Base-by-base conservation (phyloP, 192 early-diverging fungal genomes). In the Backusella parvicylindrica region DNA sequence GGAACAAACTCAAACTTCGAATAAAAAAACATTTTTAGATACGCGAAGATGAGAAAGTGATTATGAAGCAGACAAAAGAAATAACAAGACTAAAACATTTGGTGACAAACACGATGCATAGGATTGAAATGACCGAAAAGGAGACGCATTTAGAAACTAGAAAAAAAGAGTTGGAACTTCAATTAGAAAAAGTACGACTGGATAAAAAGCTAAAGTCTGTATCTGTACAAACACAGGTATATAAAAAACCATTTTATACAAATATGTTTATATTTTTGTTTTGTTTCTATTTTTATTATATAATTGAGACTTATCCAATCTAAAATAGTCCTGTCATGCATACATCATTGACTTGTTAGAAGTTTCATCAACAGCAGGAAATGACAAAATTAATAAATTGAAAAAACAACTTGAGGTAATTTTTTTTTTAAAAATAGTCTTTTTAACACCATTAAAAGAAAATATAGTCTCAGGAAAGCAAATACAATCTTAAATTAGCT, bases 361-460 rank as follows among this genome's bases (percentile, higher is more conserved):
- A 66, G 64, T 66, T 33, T 15, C 64, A 16, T n/a, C 33, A 1
- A 21, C 65, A 1, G n/a, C 36, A 23, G 41, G 31, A 13, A 2
- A 8, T 70, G 4, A 67, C n/a, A 40, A 70, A 70, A 47, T 70
- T 6, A 41, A 70, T 28, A 70, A 41, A 70, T 70, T 70, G 37
- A 18, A 43, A 70, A 69, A 26, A 16, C 68, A 69, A 30, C 68
- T 69, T 69, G 38, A 69, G 68, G 68, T 69, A 65, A 28, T 33
- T 65, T 33, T 31, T 8, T 30, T 31, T 30, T 31, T 30, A 64
- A 67, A 67, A 38, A 37, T 21, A 35, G 13, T 6, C 11, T 13
- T 21, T 33, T 65, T 33, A 36, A 37, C 8, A 60, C 13, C 1
- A 60, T 0, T 28, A 21, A 60, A 16, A 28, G n/a, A 21, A 21